A percentile compares a stretch with the other conserved stretches of the same genome.
These are phyloP conservation scores for Tylopilus felleus DNA, from an alignment of 768 basidiomycete species.

Conservation along the genomic window DNA sequence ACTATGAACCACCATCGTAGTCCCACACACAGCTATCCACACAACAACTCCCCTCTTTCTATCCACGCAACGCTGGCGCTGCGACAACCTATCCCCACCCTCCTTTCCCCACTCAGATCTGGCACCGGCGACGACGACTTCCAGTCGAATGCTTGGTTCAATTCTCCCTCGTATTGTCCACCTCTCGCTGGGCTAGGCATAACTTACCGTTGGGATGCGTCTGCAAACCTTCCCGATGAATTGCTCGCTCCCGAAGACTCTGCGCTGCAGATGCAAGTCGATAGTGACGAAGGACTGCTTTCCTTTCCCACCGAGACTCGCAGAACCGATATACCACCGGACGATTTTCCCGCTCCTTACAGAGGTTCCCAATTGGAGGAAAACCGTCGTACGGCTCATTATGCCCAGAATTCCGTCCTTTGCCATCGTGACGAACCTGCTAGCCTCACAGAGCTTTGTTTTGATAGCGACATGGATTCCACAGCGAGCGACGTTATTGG, in stretches of 20 bases:
- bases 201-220: conserved; percentile 5
- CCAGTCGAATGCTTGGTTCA: conserved; percentile 31
- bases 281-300: not conserved
- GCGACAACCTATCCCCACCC: conserved; percentile 27
- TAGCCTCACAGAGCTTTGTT: not conserved
- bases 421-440: not conserved
- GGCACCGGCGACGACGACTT: conserved; percentile 22
- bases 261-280: conserved; percentile 4
- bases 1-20: conserved; percentile 28
- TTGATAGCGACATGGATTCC: conserved; percentile 11
- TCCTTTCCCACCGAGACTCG: not conserved
- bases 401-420: not conserved
- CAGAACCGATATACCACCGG: not conserved
- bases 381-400: not conserved
- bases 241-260: not conserved
- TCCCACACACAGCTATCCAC: conserved; percentile 23
- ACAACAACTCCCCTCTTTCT: not conserved
- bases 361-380: not conserved
- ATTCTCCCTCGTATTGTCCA: conserved; percentile 1
- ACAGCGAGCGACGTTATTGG: conserved; percentile 17
- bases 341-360: not conserved
- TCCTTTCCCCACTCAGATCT: conserved; percentile 27
- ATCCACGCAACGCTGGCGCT: conserved; percentile 31
- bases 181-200: conserved; percentile 31
- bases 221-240: not conserved